phyloP scores from a whole-genome alignment of 176 grass and related monocot species.

The Bolboschoenus planiculmis region DNA sequence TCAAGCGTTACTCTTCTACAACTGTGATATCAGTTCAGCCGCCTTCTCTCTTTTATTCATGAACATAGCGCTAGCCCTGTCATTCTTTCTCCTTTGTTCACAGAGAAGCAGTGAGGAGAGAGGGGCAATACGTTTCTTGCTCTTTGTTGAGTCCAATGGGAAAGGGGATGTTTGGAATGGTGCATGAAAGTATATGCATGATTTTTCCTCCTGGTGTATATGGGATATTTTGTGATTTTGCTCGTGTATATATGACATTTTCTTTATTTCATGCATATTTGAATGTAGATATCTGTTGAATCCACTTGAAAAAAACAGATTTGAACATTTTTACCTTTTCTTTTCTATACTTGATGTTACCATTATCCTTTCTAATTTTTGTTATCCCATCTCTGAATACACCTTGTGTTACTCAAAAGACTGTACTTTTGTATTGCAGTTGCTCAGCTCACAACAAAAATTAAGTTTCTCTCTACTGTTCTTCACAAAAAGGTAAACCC shows the following conservation, averaged over 20 bases:
- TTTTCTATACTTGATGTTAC: background rate
- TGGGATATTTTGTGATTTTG: background rate
- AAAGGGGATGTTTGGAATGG: background rate
- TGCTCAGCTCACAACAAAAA: conserved; percentile 88
- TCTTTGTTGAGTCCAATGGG: no score
- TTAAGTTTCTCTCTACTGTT: conserved; percentile 74
- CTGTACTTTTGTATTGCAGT: conserved; percentile 49
- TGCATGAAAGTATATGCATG: background rate
- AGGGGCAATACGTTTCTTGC: background rate
- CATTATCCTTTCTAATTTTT: background rate
- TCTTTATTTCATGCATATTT: background rate
- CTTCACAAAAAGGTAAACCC: conserved; percentile 80
- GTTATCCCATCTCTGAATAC: background rate
- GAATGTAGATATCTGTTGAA: background rate
- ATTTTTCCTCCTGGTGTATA: background rate
- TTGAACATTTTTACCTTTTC: background rate
- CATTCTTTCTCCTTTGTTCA: background rate
- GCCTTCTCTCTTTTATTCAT: background rate
- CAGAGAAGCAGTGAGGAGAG: background rate
- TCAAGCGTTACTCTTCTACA: background rate
- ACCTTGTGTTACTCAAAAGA: background rate
- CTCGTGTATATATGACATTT: background rate
- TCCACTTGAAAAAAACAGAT: background rate
- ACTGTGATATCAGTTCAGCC: background rate
- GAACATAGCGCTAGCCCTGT: background rate